These are phyloP conservation scores for Kwoniella shivajii DNA, from an alignment of 1,284 basidiomycete genomes.

Conservation along the genomic window DNA sequence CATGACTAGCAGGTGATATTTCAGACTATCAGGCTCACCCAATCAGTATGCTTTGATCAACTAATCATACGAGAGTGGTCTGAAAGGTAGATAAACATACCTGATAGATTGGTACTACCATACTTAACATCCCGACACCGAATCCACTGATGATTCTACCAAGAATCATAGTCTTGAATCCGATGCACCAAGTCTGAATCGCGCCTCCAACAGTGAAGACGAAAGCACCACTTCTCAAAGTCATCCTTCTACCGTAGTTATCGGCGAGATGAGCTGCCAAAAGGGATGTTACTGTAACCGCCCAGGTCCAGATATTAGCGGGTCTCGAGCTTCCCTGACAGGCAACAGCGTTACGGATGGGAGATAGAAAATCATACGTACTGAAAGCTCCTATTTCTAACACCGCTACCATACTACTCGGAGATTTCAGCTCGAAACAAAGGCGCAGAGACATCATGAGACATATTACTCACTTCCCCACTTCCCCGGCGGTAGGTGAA, in stretches of 20 bases:
- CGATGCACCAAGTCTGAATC: slow-evolving; percentile 83
- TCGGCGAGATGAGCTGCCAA: slow-evolving; percentile 87
- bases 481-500: slow-evolving; percentile 64
- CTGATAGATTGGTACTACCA: slow-evolving; percentile 94
- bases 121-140: slow-evolving; percentile 90
- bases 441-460: background rate
- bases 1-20: slow-evolving; percentile 91
- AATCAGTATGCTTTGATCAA: background rate
- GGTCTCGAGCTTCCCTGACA: background rate
- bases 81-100: slow-evolving; percentile 15
- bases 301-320: background rate
- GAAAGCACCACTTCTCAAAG: slow-evolving; percentile 81
- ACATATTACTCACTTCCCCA: slow-evolving; percentile 52
- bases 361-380: slow-evolving; percentile 52
- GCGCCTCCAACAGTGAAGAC: slow-evolving; percentile 87
- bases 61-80: background rate
- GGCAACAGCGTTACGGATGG: background rate
- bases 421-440: background rate
- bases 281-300: slow-evolving; percentile 74
- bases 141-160: slow-evolving; percentile 88
- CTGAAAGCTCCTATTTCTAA: slow-evolving; percentile 90
- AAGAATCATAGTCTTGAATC: slow-evolving; percentile 82
- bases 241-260: slow-evolving; percentile 80
- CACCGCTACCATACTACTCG: slow-evolving; percentile 80
- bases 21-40: slow-evolving; percentile 79